Evolutionary conservation across 2,329 filamentous ascomycete species (phyloP).

Genomic region (Sclerotinia nivalis): DNA sequence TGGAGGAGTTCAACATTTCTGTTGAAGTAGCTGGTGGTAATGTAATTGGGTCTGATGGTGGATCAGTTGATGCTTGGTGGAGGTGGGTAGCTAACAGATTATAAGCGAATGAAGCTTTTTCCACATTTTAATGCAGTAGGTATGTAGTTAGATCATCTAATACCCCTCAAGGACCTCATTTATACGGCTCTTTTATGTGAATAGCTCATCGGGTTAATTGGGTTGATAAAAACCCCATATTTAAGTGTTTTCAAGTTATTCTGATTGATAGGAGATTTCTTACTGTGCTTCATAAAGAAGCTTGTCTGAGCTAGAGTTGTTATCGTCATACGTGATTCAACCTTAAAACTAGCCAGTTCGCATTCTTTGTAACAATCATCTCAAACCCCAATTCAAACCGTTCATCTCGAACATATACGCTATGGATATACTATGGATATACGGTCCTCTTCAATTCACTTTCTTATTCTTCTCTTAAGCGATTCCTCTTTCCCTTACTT

Average conservation of each 20-base stretch:
- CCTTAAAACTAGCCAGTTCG: neutral
- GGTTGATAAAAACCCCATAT: neutral
- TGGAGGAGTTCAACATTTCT: slow-evolving; percentile 79
- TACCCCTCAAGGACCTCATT: neutral
- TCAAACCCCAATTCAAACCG: neutral
- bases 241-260: neutral
- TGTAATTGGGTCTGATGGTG: slow-evolving; percentile 59
- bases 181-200: neutral
- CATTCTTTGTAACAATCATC: slow-evolving; percentile 13
- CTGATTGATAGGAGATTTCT: neutral
- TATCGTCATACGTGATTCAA: neutral
- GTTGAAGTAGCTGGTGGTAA: slow-evolving; percentile 78
- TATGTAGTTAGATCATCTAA: neutral
- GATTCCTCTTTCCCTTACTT: neutral
- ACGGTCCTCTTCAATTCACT: neutral
- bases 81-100: slow-evolving; percentile 81
- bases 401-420: neutral
- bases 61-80: slow-evolving; percentile 84
- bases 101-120: slow-evolving; percentile 43
- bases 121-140: neutral
- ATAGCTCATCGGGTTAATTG: slow-evolving; percentile 2
- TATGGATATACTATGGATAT: neutral
- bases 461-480: neutral
- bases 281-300: neutral
- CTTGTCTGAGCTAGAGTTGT: slow-evolving; percentile 9